Base-by-base conservation (phyloP, 1,284 basidiomycete species). In the Marasmius fiardii region DNA sequence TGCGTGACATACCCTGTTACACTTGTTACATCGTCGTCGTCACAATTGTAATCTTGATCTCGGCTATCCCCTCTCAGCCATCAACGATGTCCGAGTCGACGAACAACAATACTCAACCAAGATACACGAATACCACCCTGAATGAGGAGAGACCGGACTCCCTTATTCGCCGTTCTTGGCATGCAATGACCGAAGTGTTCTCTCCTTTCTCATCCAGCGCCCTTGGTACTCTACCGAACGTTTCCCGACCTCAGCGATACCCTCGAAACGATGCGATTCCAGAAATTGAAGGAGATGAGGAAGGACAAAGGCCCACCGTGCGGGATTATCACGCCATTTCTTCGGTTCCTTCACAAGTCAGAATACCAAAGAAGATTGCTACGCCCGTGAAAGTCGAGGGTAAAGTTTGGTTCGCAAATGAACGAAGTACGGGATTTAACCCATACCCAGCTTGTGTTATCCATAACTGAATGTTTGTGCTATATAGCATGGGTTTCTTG, bases 401-500 rank as follows among this genome's bases (percentile, higher is more conserved):
- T 31, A 99, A 99, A 68, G 96, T 99, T 43, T 99, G 96, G 92
- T 98, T 99, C 74, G 95, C 97, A 6, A 98, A 98, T 69, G 97
- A 99, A 73, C 80, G 97, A 63, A 99, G 91, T 93, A 58, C 54
- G 78, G 71, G 8, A 20, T 7, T n/a, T 4, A 41, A n/a, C n/a
- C 14, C 26, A 28, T 3, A 52, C 50, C 31, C 11, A 31, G 35
- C 35, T 45, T 35, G 33, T 55, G 20, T 8, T 16, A 35, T 31
- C 1, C 43, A 14, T 7, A 54, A 21, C 34, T n/a, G n/a, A n/a
- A 10, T 51, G 5, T 43, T 28, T 7, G 18, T 23, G 4, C n/a
- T 12, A 56, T 31, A 3, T 52, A 92, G 90, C 95, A 2, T 97
- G 92, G 92, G 82, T 97, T 51, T 83, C 95, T 0, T 98, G 95